These are phyloP conservation scores for Scolecobasidium constrictum DNA, from an alignment of 2,329 filamentous ascomycete genomes.

Conservation along the genomic window DNA sequence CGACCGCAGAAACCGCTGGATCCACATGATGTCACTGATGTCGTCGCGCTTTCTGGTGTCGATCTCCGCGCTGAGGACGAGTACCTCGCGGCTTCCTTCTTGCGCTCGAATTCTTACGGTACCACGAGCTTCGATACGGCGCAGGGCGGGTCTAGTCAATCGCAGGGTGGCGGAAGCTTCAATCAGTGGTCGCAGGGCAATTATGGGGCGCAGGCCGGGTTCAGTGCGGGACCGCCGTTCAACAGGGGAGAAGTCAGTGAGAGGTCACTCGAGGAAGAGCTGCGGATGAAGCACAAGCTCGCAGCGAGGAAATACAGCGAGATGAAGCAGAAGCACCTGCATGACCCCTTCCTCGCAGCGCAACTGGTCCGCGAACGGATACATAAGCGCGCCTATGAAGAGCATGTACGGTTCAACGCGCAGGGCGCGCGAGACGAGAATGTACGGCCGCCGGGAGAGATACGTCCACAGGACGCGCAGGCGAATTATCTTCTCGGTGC, in stretches of 20 bases:
- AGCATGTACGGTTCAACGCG: constrained; percentile 48
- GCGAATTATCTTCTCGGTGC: constrained; percentile 42
- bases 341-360: constrained; percentile 61
- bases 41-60: constrained; percentile 73
- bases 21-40: constrained; percentile 70
- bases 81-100: constrained; percentile 59
- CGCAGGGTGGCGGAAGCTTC: constrained; percentile 1
- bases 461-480: constrained; percentile 42
- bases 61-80: constrained; percentile 82
- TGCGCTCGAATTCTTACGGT: background rate
- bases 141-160: background rate
- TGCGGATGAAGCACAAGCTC: constrained; percentile 54
- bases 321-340: constrained; percentile 56
- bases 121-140: constrained; percentile 30
- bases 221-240: constrained; percentile 15
- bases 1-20: constrained; percentile 40
- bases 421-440: constrained; percentile 34
- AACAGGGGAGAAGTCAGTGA: constrained; percentile 51
- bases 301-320: constrained; percentile 52
- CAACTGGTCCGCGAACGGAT: constrained; percentile 44
- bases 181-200: constrained; percentile 14
- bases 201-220: constrained; percentile 10
- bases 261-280: constrained; percentile 53
- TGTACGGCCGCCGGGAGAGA: constrained; percentile 16
- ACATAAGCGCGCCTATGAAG: constrained; percentile 47